These are phyloP conservation scores for Petunia secreta DNA, from an alignment of 257 asterid species.

Conservation along the genomic window DNA sequence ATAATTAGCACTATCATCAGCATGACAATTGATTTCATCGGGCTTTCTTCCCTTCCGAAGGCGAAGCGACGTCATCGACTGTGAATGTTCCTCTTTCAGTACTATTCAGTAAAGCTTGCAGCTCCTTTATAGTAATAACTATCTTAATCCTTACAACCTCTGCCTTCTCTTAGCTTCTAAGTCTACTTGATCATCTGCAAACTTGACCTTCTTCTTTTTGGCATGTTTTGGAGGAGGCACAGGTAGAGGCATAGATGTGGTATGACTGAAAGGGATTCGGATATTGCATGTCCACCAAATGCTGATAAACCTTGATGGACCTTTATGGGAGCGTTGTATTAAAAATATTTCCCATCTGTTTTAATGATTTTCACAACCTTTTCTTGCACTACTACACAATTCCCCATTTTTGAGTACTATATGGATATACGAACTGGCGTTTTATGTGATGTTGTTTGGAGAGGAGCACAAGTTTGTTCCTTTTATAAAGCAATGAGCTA, in stretches of 20 bases:
- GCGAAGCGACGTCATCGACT: constrained; percentile 44
- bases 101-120: constrained; percentile 52
- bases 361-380: constrained; percentile 55
- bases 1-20: not conserved
- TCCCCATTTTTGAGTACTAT: constrained; percentile 62
- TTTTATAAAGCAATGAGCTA: constrained; percentile 38
- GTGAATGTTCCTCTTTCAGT: constrained; percentile 42
- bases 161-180: constrained; percentile 30
- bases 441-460: constrained; percentile 19
- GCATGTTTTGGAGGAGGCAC: constrained; percentile 30
- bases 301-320: constrained; percentile 59
- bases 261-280: constrained; percentile 52
- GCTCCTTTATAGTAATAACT: constrained; percentile 66
- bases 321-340: constrained; percentile 60
- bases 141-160: constrained; percentile 70
- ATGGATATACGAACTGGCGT: constrained; percentile 25
- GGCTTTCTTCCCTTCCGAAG: constrained; percentile 34
- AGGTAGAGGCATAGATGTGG: constrained; percentile 55
- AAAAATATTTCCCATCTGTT: constrained; percentile 70
- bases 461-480: constrained; percentile 33
- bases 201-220: constrained; percentile 39
- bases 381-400: constrained; percentile 60
- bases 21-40: constrained; percentile 20
- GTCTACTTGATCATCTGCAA: not conserved
- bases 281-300: constrained; percentile 57